Percentiles rank a stretch among this genome's conserved stretches.
Conservation (phyloP, 2,329 filamentous ascomycete genomes). For the Exophiala aquamarina region DNA sequence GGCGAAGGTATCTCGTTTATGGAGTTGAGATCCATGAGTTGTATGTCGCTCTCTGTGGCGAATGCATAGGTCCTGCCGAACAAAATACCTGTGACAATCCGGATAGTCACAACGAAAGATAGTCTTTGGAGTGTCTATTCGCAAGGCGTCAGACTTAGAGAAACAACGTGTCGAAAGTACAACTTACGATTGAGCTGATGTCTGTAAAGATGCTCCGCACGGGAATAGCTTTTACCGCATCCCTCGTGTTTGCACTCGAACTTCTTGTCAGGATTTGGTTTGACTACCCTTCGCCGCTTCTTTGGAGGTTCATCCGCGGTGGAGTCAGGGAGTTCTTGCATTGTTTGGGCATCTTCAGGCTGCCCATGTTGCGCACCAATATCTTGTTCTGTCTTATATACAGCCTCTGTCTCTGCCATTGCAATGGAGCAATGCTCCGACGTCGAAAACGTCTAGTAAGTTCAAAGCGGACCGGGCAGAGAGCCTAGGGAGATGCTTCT, state of each 20-base stretch:
- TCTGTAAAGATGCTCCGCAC: constrained; percentile 93
- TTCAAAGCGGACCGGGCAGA: constrained; percentile 1
- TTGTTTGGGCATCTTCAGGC: constrained; percentile 8
- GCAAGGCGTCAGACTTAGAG: constrained; percentile 1
- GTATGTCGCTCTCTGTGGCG: constrained; percentile 79
- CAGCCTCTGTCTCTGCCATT: constrained; percentile 17
- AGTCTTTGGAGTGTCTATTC: constrained; percentile 83
- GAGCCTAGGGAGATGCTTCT: not conserved
- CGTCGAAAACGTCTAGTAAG: not conserved
- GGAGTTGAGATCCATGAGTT: constrained; percentile 56
- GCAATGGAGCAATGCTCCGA: not conserved
- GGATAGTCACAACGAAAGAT: constrained; percentile 93
- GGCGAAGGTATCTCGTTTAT: constrained; percentile 49
- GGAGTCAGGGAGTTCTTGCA: constrained; percentile 1
- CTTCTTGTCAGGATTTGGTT: constrained; percentile 49
- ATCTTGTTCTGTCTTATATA: constrained; percentile 14
- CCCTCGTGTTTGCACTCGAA: constrained; percentile 82
- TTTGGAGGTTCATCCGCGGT: constrained; percentile 30
- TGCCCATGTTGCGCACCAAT: constrained; percentile 10
- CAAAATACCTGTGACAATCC: constrained; percentile 86
- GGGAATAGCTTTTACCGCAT: constrained; percentile 94
- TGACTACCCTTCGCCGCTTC: constrained; percentile 46
- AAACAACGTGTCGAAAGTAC: constrained; percentile 5
- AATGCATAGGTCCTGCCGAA: constrained; percentile 88
- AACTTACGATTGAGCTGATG: constrained; percentile 88